Conservation (phyloP, 768 basidiomycete species). For the Mycena floridula region DNA sequence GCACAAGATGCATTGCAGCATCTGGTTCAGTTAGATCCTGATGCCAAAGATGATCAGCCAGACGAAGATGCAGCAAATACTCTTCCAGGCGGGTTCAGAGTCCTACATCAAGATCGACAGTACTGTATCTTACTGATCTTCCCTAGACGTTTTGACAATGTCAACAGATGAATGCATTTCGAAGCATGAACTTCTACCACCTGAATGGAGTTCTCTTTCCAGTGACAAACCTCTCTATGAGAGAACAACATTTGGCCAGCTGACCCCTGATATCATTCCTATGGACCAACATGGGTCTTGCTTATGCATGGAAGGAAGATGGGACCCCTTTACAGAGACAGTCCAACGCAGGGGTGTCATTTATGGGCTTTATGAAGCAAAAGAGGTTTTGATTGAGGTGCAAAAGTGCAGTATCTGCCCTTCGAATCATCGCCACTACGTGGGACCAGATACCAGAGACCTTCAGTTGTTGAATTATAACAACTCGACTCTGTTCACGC, state of each 20-base stretch:
- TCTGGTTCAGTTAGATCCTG: not conserved
- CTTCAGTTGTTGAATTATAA: conserved; percentile 29
- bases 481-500: conserved; percentile 22
- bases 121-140: not conserved
- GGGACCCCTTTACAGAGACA: too few species aligned
- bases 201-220: too few species aligned
- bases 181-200: too few species aligned
- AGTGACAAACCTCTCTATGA: too few species aligned
- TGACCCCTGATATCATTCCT: not conserved
- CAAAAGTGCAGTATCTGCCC: conserved; percentile 4
- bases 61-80: not conserved
- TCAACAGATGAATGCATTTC: too few species aligned
- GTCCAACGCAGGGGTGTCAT: not conserved
- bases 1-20: not conserved
- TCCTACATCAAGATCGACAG: not conserved
- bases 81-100: too few species aligned
- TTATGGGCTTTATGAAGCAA: not conserved
- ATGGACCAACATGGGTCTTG: not conserved
- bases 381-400: not conserved
- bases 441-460: conserved; percentile 23
- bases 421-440: conserved; percentile 6
- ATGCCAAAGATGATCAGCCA: not conserved
- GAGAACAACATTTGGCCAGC: not conserved
- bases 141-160: not conserved
- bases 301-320: too few species aligned